These are phyloP conservation scores for Coleophoma cylindrospora DNA, from an alignment of 2,329 filamentous ascomycete genomes.

Conservation along the genomic window DNA sequence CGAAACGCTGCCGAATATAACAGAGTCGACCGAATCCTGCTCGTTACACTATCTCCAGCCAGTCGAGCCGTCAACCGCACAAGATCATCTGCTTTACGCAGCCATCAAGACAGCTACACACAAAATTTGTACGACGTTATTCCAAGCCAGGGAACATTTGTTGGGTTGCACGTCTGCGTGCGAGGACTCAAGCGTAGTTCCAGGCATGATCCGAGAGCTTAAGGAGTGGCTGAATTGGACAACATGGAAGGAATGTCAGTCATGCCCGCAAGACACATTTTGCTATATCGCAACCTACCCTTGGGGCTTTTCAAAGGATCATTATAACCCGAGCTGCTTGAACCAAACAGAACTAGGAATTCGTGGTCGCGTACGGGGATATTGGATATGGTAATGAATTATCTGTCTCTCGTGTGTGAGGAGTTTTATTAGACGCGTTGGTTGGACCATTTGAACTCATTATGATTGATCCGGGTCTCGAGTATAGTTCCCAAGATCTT, in stretches of 20 bases:
- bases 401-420: no score
- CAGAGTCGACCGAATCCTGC: conserved; percentile 39
- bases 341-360: neutral
- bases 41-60: conserved; percentile 36
- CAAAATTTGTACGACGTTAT: neutral
- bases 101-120: neutral
- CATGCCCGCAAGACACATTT: neutral
- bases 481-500: no score
- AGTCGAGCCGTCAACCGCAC: conserved; percentile 2
- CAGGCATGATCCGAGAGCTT: neutral
- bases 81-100: conserved; percentile 16
- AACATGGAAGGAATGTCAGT: neutral
- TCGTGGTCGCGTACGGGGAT: neutral
- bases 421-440: no score
- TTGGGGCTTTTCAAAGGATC: neutral
- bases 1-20: conserved; percentile 23
- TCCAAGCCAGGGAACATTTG: neutral
- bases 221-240: neutral
- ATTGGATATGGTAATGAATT: neutral
- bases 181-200: neutral
- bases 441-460: no score
- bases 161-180: neutral
- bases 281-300: neutral
- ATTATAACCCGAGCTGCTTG: neutral
- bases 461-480: no score